Evolutionary conservation across 1,284 basidiomycete species (phyloP), one percentile per base, ranked within the genome.

Genomic region (Mycosarcoma mackinlayi): DNA sequence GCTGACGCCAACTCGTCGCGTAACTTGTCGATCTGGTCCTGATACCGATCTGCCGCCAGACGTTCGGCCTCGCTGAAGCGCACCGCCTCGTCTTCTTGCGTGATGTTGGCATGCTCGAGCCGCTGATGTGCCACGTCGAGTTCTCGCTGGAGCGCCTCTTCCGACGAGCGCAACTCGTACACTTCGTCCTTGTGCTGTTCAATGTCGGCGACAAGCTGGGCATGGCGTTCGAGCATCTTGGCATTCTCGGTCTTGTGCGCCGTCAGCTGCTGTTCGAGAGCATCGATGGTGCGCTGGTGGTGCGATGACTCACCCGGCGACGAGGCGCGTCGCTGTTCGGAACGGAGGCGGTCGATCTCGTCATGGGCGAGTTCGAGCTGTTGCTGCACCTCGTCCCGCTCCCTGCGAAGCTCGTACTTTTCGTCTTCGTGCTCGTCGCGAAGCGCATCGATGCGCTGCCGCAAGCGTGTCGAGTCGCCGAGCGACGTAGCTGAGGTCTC

Each of bases 1-100:
- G 71, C 76, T n/a, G 73, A 71, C 3, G 75, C 73, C n/a, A 79
- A 60, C 42, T 75, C 70, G 57, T 80, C 80, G 39, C 62, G 65
- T 19, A 73, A 55, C 59, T 68, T 59, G 49, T 60, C 74, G 38
- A 76, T 61, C 57, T 73, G 69, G 16, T 68, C 52, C 47, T 75
- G 69, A 25, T 56, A 70, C 34, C 61, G 66, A n/a, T 67, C 71
- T 7, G 66, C 64, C 3, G 69, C 61, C 18, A 66, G 59, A 38
- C 49, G 65, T 33, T 61, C 61, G 30, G 66, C 64, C 35, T 75
- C 61, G 14, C 50, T 52, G 25, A 59, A 72, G 34, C 60, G 64
- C 0, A 50, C 44, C 21, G 60, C 64, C 28, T 75, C 68, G 31
- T 75, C 73, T 18, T 75, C 73, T 28, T 71, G 73, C 14, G 58